These are phyloP conservation scores for Zygotorulaspora florentina DNA, from an alignment of 805 yeast genomes.

Conservation along the genomic window DNA sequence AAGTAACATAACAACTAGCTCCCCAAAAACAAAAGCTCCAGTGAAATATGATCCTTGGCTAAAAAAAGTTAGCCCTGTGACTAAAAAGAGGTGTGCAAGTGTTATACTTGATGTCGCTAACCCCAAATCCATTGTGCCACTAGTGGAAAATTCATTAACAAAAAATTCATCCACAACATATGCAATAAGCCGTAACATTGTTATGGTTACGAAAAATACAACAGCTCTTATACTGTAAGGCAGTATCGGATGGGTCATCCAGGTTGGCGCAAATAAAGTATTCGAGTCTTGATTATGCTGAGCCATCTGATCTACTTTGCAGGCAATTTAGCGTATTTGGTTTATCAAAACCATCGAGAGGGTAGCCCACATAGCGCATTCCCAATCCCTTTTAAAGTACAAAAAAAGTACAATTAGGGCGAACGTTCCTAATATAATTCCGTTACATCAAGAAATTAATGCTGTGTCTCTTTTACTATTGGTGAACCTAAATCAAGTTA, in stretches of 20 bases:
- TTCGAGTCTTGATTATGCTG: not conserved
- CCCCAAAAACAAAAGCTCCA: not conserved
- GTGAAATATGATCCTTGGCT: not conserved
- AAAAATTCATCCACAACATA: not conserved
- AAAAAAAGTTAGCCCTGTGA: not conserved
- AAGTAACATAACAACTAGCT: not conserved
- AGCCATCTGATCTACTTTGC: not conserved
- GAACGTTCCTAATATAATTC: too few relatives aligned
- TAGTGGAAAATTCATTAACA: not conserved
- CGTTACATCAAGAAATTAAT: too few relatives aligned
- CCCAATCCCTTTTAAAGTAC: too few relatives aligned
- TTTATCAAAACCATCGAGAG: too few relatives aligned
- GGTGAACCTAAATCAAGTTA: too few relatives aligned
- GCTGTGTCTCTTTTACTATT: too few relatives aligned
- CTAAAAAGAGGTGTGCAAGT: not conserved
- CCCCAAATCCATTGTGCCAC: not conserved
- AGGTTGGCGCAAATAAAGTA: not conserved
- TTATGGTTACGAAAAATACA: not conserved
- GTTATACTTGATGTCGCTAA: not conserved
- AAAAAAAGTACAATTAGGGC: too few relatives aligned
- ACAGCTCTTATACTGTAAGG: not conserved
- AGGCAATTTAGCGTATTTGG: too few relatives aligned
- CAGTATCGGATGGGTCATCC: not conserved
- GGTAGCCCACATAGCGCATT: too few relatives aligned
- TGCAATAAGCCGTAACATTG: not conserved